Evolutionary conservation across 306 rosid genomes (phyloP).

Genomic region (Prunus campanulata): DNA sequence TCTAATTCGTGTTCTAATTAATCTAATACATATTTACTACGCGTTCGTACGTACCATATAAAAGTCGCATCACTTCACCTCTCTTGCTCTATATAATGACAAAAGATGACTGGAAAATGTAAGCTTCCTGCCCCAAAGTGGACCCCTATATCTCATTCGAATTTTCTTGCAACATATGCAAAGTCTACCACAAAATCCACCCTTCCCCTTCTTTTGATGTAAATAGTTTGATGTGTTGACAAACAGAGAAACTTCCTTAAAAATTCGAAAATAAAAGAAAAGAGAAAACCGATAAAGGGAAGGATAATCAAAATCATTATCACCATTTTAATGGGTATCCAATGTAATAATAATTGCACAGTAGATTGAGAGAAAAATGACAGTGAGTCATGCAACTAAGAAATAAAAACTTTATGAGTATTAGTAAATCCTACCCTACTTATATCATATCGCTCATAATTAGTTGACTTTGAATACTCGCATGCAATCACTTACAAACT

Average conservation of each 20-base stretch:
- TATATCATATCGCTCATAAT: too few relatives aligned
- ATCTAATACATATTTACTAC: too few relatives aligned
- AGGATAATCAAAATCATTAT: slow-evolving; percentile 1
- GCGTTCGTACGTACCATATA: too few relatives aligned
- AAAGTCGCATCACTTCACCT: background rate
- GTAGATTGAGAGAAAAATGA: background rate
- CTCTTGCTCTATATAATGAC: background rate
- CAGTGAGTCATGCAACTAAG: background rate
- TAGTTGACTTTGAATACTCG: too few relatives aligned
- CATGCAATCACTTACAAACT: too few relatives aligned
- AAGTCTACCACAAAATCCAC: slow-evolving; percentile 32
- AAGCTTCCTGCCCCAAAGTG: slow-evolving; percentile 30
- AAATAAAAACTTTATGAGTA: too few relatives aligned
- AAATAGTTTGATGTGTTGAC: slow-evolving; percentile 31
- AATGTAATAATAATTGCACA: background rate
- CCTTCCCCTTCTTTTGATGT: slow-evolving; percentile 36
- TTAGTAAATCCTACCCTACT: too few relatives aligned
- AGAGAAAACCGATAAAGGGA: slow-evolving; percentile 14
- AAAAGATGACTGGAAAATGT: background rate
- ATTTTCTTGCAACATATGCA: slow-evolving; percentile 19
- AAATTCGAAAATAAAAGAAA: background rate
- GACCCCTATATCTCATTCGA: slow-evolving; percentile 15
- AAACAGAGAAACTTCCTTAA: slow-evolving; percentile 42
- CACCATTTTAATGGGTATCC: background rate
- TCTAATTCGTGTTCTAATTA: too few relatives aligned